Evolutionary conservation across 441 rosid species (phyloP), one percentile per base, ranked within the genome.

Genomic region (Gossypium gossypioides): DNA sequence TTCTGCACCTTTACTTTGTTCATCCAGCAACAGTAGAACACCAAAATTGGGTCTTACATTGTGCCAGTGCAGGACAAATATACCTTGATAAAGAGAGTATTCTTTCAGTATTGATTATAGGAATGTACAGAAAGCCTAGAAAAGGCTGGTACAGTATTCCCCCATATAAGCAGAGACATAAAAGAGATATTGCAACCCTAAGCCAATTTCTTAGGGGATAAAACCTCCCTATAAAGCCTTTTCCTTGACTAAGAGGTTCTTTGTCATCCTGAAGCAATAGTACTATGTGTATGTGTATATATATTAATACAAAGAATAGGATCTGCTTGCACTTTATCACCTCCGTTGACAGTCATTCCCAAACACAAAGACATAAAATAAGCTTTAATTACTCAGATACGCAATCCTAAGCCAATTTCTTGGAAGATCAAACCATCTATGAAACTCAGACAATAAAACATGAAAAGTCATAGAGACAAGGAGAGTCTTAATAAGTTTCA

Each of bases 91-190:
- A 54, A 69, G 61, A 19, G 6, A 10, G 51, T 18, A 69, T 52
- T 52, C 40, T 10, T 51, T 19, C 60, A 32, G 32, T 19, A 52
- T 52, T 68, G 10, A 2, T 18, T 32, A 32, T 6, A 69, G 50
- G 61, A 54, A 69, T 32, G 50, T 13, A 32, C 12, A 69, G 62
- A 4, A 18, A 69, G 62, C 19, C 61, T 54, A 54, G 29, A 34
- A 69, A 22, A 52, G 19, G 72, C 50, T 27, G 59, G 72, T 29
- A 50, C 52, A 58, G 59, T 62, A 34, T 51, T 32, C 68, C 52
- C 37, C 59, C 46, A 50, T 25, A 18, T 50, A 59, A 58, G 9
- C 52, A 50, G 37, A 60, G 46, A 51, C 68, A 58, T 25, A 27
- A 72, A 37, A 60, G 55, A 44, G 69, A 44, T 22, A 9, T 44